Evolutionary conservation across 345 rosid genomes (phyloP).

Genomic region (Arabidopsis arenosa): DNA sequence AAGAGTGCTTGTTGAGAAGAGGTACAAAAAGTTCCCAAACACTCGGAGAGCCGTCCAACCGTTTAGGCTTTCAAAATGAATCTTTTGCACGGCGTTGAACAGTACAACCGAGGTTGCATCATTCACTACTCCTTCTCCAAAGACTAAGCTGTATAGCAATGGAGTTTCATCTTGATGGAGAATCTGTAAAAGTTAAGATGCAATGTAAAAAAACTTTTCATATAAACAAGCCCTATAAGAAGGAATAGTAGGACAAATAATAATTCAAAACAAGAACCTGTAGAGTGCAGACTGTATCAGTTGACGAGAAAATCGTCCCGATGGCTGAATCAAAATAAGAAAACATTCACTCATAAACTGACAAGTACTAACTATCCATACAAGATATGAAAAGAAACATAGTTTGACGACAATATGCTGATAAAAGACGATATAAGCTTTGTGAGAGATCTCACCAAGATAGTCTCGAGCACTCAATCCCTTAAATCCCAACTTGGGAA

Average conservation of each 20-base stretch:
- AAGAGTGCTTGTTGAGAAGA: constrained; percentile 77
- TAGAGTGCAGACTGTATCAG: constrained; percentile 93
- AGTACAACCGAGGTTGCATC: constrained; percentile 91
- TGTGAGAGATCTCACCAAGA: constrained; percentile 59
- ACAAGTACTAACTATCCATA: constrained; percentile 4
- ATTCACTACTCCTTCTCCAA: constrained; percentile 95
- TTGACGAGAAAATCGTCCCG: constrained; percentile 89
- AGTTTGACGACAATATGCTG: background rate
- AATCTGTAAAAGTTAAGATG: constrained; percentile 51
- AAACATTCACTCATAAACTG: constrained; percentile 26
- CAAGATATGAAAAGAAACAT: constrained; percentile 1
- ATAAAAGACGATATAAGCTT: background rate
- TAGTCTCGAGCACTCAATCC: constrained; percentile 67
- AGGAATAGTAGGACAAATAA: background rate
- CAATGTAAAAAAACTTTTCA: background rate
- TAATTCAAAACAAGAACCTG: constrained; percentile 58
- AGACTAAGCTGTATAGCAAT: constrained; percentile 81
- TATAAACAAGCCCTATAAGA: constrained; percentile 1
- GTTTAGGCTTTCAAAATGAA: constrained; percentile 59
- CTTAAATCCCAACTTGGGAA: constrained; percentile 66
- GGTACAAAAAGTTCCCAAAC: constrained; percentile 69
- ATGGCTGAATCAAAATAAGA: constrained; percentile 58
- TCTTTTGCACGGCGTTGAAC: constrained; percentile 82
- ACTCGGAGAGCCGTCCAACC: constrained; percentile 51
- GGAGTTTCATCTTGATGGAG: constrained; percentile 94